Evolutionary conservation across 2,329 filamentous ascomycete species (phyloP), one percentile per base, ranked within the genome.

Genomic region (Cladophialophora exuberans): DNA sequence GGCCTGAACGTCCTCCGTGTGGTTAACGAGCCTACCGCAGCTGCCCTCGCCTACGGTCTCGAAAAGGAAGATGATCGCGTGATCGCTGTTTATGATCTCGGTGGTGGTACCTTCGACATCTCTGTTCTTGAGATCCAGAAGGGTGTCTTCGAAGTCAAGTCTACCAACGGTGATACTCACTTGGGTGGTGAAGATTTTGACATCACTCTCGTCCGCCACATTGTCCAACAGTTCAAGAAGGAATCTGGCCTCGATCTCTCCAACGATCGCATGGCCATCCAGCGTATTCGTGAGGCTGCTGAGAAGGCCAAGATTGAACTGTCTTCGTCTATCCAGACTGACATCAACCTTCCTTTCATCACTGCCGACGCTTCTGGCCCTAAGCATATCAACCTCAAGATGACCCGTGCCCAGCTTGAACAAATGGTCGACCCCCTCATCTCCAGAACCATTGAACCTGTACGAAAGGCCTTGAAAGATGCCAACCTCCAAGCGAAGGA

Each of bases 301-400:
- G 93, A 97, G 84, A 97, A 97, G 86, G 93, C 93, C 72, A 97
- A 97, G 90, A 97, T 97, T 70, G 93, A 97, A 80, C 82, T 97
- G 65, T 97, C 93, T 10, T 97, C 92, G 28, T 92, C 92, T 55
- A 84, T 92, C 65, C 90, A 96, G 76, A 97, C 93, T 65, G 93
- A 97, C 71, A 97, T 97, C 79, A 96, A 96, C 83, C 85, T 97
- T 71, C 93, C 93, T 65, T 97, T 97, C 85, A 97, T 97, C 78
- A 96, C 92, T 73, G 93, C 93, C 69, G 92, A 97, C 72, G 84
- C 92, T 60, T 94, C 89, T 56, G 94, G 93, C 68, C 93, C 93
- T 66, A 96, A 97, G 85, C 93, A 97, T 83, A 97, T 97, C 79
- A 96, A 96, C 85, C 82, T 83, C 72, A 96, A 96, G 86, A 84